Percentiles rank a stretch among this genome's conserved stretches.
Conservation (phyloP, 805 yeast species). For the Saccharomyces mikatae region DNA sequence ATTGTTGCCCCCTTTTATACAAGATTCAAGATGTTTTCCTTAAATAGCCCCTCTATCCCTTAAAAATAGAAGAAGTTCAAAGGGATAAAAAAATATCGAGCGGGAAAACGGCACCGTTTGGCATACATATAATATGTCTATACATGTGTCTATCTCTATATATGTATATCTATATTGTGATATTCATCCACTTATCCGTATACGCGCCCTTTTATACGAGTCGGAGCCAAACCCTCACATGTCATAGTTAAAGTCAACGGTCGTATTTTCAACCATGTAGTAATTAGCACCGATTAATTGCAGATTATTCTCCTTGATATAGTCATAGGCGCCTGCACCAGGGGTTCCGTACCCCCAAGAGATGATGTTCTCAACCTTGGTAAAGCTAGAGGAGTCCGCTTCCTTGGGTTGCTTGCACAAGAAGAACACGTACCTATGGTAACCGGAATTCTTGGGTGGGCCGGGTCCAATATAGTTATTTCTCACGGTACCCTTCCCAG, state of each 20-base stretch:
- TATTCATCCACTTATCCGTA: not conserved
- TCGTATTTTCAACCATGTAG: constrained; percentile 55
- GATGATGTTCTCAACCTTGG: constrained; percentile 11
- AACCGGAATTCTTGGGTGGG: constrained; percentile 73
- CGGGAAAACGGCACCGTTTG: constrained; percentile 26
- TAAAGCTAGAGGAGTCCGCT: constrained; percentile 10
- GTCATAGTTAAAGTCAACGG: constrained; percentile 34
- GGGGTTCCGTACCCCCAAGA: constrained; percentile 72
- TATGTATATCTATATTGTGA: not conserved
- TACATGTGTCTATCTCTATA: too few relatives aligned
- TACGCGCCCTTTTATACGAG: not conserved
- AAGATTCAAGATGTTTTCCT: not conserved
- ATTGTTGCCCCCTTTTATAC: not conserved
- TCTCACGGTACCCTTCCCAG: constrained; percentile 33
- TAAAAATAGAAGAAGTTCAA: not conserved
- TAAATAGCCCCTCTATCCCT: not conserved
- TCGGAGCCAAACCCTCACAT: not conserved
- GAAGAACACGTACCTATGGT: constrained; percentile 71
- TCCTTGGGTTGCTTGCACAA: constrained; percentile 52
- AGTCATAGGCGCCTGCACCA: constrained; percentile 64
- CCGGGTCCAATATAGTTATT: constrained; percentile 68
- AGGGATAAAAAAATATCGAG: not conserved
- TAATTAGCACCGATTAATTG: constrained; percentile 63
- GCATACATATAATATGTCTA: not conserved
- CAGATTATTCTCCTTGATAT: constrained; percentile 48